Conservation (phyloP, 805 yeast genomes). For the Candida germanica region DNA sequence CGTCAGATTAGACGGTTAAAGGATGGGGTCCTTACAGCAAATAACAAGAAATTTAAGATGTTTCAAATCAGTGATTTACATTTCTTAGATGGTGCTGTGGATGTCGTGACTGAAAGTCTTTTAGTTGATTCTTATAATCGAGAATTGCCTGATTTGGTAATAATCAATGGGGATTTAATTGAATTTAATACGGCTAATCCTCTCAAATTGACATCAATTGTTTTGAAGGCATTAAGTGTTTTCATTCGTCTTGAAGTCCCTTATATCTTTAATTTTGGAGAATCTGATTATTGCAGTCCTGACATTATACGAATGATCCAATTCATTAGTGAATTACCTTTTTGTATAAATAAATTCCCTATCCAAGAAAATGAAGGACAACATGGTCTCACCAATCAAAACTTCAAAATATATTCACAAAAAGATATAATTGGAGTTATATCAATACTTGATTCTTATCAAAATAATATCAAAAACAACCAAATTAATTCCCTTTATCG, state of each 20-base stretch:
- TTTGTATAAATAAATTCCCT: constrained; percentile 29
- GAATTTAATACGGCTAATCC: constrained; percentile 16
- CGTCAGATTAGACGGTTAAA: constrained; percentile 5
- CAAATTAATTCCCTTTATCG: constrained; percentile 36
- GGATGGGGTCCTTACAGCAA: background rate
- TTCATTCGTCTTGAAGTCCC: constrained; percentile 28
- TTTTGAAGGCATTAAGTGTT: constrained; percentile 29
- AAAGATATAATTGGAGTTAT: constrained; percentile 21
- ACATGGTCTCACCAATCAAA: constrained; percentile 38
- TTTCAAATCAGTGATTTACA: constrained; percentile 41
- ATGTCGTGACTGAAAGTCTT: constrained; percentile 29
- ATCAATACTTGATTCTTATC: constrained; percentile 34
- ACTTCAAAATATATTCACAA: constrained; percentile 20
- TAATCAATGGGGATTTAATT: constrained; percentile 41
- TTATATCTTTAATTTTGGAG: constrained; percentile 40
- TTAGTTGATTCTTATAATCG: constrained; percentile 20
- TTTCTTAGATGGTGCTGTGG: constrained; percentile 21
- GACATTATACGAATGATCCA: constrained; percentile 10
- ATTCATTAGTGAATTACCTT: constrained; percentile 33
- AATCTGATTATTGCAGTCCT: constrained; percentile 20
- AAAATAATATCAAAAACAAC: constrained; percentile 24
- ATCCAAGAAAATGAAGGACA: constrained; percentile 1
- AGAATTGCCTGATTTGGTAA: constrained; percentile 33
- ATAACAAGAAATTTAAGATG: constrained; percentile 25
- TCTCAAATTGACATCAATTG: constrained; percentile 26